Evolutionary conservation across 2,329 filamentous ascomycete genomes (phyloP), one percentile per base, ranked within the genome.

Genomic region (Xylaria polymorpha): DNA sequence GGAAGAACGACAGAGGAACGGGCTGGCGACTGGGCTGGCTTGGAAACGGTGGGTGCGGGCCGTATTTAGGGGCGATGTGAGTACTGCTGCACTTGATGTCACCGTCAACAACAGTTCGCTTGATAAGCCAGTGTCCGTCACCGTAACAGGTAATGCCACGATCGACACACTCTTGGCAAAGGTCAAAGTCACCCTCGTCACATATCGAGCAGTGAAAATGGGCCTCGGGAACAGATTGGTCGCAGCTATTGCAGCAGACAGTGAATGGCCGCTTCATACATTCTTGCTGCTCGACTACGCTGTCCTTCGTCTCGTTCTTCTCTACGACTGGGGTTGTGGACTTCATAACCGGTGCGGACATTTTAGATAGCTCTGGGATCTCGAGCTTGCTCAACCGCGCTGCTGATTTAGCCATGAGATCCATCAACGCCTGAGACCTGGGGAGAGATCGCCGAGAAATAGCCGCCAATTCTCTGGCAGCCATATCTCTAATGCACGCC

Each of bases 171-270:
- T 84, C 81, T 72, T 90, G 87, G 85, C 97, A 99, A 37, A 99
- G 88, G 78, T 99, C 96, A 77, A 94, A 99, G 80, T 99, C 96
- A 48, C 95, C 96, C 66, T 92, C 89, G 72, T 98, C 94, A 79
- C 96, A 99, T 67, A 92, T 93, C 73, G 92, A 92, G 85, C 97
- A 99, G 83, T 99, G 96, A 81, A 93, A 99, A 81, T 99, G 95
- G 61, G 90, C 88, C 74, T 94, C 90, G 35, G 91, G 88, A 76
- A 98, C 94, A 50, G 90, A 88, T 70, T 84, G 85, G 74, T 94
- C 91, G 81, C 96, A 99, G 79, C 89, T 87, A 83, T 99, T 98
- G 88, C 96, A 99, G 85, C 93, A 97, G 53, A 99, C 94, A 14
- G 92, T 92, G 81, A 94, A 97, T 56, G 87, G 65, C 77, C 76